Evolutionary conservation across 306 rosid species (phyloP).

Genomic region (Neltuma alba): DNA sequence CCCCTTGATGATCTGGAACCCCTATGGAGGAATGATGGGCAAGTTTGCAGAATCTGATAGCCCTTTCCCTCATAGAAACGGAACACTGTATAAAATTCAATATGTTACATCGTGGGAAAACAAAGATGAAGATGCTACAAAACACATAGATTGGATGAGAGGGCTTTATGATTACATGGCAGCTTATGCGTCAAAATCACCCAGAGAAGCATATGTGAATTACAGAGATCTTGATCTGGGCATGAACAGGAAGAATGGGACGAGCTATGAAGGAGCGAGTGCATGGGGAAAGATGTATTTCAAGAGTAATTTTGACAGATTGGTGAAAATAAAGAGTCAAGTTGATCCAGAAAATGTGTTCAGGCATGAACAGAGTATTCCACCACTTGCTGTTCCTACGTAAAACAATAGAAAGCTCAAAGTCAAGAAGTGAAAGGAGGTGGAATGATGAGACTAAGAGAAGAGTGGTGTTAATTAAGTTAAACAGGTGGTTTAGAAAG

Average conservation of each 20-base stretch:
- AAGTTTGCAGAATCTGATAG: slow-evolving; percentile 49
- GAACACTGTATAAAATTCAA: slow-evolving; percentile 57
- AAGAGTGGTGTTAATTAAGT: neutral
- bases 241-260: slow-evolving; percentile 41
- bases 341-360: slow-evolving; percentile 57
- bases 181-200: slow-evolving; percentile 44
- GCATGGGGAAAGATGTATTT: slow-evolving; percentile 50
- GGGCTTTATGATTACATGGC: slow-evolving; percentile 49
- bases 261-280: slow-evolving; percentile 41
- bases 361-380: slow-evolving; percentile 59
- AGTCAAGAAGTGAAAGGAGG: neutral
- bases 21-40: slow-evolving; percentile 65
- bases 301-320: slow-evolving; percentile 45
- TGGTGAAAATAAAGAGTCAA: slow-evolving; percentile 48
- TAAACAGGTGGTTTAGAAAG: slow-evolving; percentile 4
- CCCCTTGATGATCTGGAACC: slow-evolving; percentile 58
- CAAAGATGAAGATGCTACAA: slow-evolving; percentile 26
- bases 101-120: slow-evolving; percentile 43
- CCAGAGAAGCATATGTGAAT: slow-evolving; percentile 53
- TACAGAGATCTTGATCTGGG: slow-evolving; percentile 60
- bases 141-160: slow-evolving; percentile 53
- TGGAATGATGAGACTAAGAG: slow-evolving; percentile 3
- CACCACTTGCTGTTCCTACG: slow-evolving; percentile 37
- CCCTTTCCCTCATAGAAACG: slow-evolving; percentile 69
- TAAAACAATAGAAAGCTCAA: neutral